Conservation (phyloP, 1,284 basidiomycete genomes). For the Tausonia pullulans region DNA sequence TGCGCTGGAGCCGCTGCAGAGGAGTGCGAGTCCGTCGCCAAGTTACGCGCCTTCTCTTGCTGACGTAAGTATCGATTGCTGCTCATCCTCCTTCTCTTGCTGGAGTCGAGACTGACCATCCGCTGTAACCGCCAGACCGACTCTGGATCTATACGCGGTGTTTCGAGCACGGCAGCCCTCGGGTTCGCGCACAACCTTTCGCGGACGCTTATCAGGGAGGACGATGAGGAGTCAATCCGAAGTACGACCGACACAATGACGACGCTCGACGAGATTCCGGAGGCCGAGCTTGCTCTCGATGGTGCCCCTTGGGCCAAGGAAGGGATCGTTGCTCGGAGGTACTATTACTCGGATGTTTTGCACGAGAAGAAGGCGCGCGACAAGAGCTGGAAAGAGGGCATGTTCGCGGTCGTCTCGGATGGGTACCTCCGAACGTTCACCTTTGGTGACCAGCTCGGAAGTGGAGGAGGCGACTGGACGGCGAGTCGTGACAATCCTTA, state of each 20-base stretch:
- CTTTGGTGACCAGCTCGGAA: constrained; percentile 46
- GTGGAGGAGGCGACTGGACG: constrained; percentile 96
- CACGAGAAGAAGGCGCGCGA: constrained; percentile 62
- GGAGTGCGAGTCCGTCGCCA: constrained; percentile 58
- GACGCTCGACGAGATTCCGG: constrained; percentile 49
- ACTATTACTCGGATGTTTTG: constrained; percentile 57
- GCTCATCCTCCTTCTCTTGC: constrained; percentile 11
- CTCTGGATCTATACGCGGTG: background rate
- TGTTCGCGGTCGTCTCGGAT: constrained; percentile 88
- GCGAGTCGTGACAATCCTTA: constrained; percentile 41
- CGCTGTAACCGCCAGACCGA: background rate
- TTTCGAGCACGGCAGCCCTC: constrained; percentile 46
- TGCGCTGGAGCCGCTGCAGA: constrained; percentile 26
- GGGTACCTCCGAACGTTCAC: constrained; percentile 91
- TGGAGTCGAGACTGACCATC: background rate
- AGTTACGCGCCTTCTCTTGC: constrained; percentile 73
- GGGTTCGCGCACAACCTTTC: constrained; percentile 94
- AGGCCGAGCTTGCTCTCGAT: constrained; percentile 86
- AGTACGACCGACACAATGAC: constrained; percentile 45
- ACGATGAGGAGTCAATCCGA: constrained; percentile 76
- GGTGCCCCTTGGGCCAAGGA: constrained; percentile 99
- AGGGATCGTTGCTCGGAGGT: constrained; percentile 84
- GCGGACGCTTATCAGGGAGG: constrained; percentile 90
- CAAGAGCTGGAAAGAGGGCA: constrained; percentile 52
- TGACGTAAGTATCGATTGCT: constrained; percentile 44